A percentile compares a stretch with the other conserved stretches of the same genome.
Evolutionary conservation across 2,329 filamentous ascomycete species (phyloP).

Genomic region (Clarireedia sp.): DNA sequence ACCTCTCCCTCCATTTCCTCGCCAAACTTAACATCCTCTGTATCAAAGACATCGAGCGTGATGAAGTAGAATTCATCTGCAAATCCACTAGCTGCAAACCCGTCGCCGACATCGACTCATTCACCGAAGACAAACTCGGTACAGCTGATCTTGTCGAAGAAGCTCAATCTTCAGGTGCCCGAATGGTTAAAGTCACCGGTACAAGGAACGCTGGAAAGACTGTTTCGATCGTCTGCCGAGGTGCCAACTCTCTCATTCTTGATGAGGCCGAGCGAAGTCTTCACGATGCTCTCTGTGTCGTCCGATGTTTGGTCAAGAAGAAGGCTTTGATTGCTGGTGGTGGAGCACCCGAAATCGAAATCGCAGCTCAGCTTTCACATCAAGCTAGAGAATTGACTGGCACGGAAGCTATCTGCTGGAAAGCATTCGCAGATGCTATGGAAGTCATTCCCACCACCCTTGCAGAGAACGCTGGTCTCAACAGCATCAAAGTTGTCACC

Average conservation of each 20-base stretch:
- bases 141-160: slow-evolving; percentile 92
- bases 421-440: slow-evolving; percentile 95
- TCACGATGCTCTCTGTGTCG: slow-evolving; percentile 95
- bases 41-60: slow-evolving; percentile 96
- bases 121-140: slow-evolving; percentile 96
- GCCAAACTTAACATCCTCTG: slow-evolving; percentile 93
- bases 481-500: slow-evolving; percentile 98
- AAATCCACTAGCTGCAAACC: slow-evolving; percentile 99
- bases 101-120: slow-evolving; percentile 95
- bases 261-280: slow-evolving; percentile 96
- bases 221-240: slow-evolving; percentile 87
- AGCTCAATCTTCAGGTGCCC: slow-evolving; percentile 74
- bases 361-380: slow-evolving; percentile 77
- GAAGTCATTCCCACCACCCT: slow-evolving; percentile 95
- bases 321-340: slow-evolving; percentile 97
- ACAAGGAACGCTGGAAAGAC: slow-evolving; percentile 81
- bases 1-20: slow-evolving; percentile 93
- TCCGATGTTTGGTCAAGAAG: slow-evolving; percentile 97
- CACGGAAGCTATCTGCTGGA: slow-evolving; percentile 97
- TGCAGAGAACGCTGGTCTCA: slow-evolving; percentile 93
- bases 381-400: slow-evolving; percentile 77
- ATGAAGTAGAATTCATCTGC: slow-evolving; percentile 99
- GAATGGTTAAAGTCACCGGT: slow-evolving; percentile 91
- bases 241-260: slow-evolving; percentile 87
- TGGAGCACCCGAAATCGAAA: slow-evolving; percentile 93